phyloP scores from a whole-genome alignment of 352 stramenopile species.

The Pythium folliculosum region DNA sequence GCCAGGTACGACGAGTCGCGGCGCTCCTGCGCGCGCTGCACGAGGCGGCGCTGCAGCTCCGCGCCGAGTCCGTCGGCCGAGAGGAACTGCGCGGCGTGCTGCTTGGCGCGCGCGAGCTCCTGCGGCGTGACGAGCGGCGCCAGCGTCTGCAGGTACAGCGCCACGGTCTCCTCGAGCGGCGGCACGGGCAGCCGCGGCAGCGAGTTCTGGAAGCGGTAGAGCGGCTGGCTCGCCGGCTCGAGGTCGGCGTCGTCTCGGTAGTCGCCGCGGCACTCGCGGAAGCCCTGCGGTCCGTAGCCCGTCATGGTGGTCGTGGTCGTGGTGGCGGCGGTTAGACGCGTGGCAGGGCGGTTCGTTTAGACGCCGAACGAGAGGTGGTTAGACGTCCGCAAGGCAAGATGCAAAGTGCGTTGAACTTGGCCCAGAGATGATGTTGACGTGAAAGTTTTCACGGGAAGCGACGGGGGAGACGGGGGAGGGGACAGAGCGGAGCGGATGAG shows the following conservation, averaged over 20 bases:
- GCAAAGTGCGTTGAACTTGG: conserved; percentile 22
- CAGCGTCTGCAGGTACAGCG: conserved; percentile 89
- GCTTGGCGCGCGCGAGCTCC: conserved; percentile 75
- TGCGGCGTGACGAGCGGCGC: conserved; percentile 73
- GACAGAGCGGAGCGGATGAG: conserved; percentile 4
- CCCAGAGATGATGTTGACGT: conserved; percentile 24
- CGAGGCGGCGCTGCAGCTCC: conserved; percentile 76
- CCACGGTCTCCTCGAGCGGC: conserved; percentile 85
- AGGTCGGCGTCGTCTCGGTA: conserved; percentile 79
- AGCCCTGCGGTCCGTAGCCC: conserved; percentile 72
- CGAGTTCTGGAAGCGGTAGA: conserved; percentile 83
- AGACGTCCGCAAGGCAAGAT: neutral
- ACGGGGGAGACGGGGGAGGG: conserved; percentile 3
- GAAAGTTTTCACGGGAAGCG: conserved; percentile 11
- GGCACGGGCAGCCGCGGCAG: conserved; percentile 93
- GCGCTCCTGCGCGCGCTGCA: conserved; percentile 51
- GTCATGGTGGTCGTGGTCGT: conserved; percentile 5
- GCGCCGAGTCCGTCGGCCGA: conserved; percentile 51
- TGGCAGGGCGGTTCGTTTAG: too few species aligned
- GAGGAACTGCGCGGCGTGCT: conserved; percentile 77
- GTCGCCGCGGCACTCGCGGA: conserved; percentile 95
- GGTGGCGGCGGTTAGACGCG: neutral
- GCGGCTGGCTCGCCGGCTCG: conserved; percentile 47
- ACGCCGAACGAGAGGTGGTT: too few species aligned
- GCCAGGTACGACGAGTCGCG: conserved; percentile 68